Percentiles rank a stretch among this genome's conserved stretches.
Evolutionary conservation across 225 moss, liverwort and hornwort species (phyloP).

Genomic region (Bryum argenteum): DNA sequence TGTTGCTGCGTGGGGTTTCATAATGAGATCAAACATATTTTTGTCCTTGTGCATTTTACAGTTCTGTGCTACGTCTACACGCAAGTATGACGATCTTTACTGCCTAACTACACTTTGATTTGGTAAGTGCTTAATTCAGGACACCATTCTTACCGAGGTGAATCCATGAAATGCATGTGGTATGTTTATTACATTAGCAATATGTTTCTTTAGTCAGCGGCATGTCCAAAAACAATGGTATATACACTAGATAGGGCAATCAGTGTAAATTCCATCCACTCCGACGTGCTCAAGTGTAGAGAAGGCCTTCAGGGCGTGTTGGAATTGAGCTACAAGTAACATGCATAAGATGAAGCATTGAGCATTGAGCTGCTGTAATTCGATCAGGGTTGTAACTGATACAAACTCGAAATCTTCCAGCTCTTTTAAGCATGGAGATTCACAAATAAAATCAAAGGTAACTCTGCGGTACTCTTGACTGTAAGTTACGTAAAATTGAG

Average conservation of each 20-base stretch:
- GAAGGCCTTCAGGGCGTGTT: too few relatives aligned
- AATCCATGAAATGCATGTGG: too few relatives aligned
- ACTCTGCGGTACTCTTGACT: neutral
- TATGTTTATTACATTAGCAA: too few relatives aligned
- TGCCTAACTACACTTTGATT: neutral
- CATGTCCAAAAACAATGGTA: too few relatives aligned
- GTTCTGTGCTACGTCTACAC: neutral
- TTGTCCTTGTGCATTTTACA: constrained; percentile 22
- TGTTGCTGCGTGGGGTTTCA: neutral
- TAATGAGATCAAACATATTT: constrained; percentile 17
- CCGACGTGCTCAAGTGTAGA: too few relatives aligned
- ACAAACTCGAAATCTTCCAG: constrained; percentile 18
- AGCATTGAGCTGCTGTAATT: constrained; percentile 12
- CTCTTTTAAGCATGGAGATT: constrained; percentile 19
- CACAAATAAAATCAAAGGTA: constrained; percentile 3
- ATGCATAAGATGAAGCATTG: neutral
- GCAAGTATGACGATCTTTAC: neutral
- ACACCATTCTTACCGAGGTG: too few relatives aligned
- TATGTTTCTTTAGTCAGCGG: too few relatives aligned
- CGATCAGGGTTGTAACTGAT: neutral
- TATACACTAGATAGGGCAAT: too few relatives aligned
- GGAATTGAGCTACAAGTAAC: neutral
- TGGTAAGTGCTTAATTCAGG: too few relatives aligned
- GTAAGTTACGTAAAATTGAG: constrained; percentile 7
- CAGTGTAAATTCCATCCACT: too few relatives aligned